Percentiles rank a stretch among this genome's conserved stretches.
phyloP scores from a whole-genome alignment of 1,139 yeast species.

The Taphrina communis region DNA sequence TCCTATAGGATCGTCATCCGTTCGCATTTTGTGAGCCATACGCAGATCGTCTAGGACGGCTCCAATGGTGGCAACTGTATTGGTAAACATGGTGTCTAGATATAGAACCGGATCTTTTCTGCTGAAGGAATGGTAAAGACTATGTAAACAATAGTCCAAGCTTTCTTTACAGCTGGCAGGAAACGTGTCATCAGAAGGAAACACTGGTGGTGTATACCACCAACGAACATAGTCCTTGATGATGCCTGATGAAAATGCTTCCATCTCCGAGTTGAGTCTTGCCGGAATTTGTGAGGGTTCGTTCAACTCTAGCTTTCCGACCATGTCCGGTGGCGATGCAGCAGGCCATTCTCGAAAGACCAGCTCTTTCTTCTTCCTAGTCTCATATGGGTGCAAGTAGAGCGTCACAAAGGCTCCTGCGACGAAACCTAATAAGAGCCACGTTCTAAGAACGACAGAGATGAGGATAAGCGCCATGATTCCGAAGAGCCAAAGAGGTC shows the following conservation, averaged over 20 bases:
- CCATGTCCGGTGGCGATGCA: background rate
- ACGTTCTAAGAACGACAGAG: slow-evolving; percentile 13
- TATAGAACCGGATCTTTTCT: slow-evolving; percentile 22
- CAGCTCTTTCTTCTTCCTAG: background rate
- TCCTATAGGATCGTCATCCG: background rate
- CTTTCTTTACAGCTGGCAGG: slow-evolving; percentile 15
- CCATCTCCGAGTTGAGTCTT: slow-evolving; percentile 9
- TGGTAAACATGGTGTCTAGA: slow-evolving; percentile 22
- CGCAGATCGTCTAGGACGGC: slow-evolving; percentile 25
- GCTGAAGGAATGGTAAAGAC: slow-evolving; percentile 8
- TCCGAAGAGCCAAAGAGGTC: slow-evolving; percentile 3
- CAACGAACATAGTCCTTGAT: slow-evolving; percentile 28
- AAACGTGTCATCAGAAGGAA: slow-evolving; percentile 16
- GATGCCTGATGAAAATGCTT: background rate
- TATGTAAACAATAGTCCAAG: slow-evolving; percentile 1
- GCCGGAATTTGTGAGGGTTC: background rate
- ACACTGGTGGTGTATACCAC: slow-evolving; percentile 36
- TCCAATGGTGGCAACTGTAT: slow-evolving; percentile 23
- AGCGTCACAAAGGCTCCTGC: slow-evolving; percentile 14
- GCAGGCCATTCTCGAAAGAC: background rate
- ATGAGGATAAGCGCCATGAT: background rate
- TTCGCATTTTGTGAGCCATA: slow-evolving; percentile 5
- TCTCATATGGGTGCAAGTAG: slow-evolving; percentile 14
- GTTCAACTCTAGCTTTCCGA: background rate
- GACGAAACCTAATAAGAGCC: slow-evolving; percentile 11